Evolutionary conservation across 1,139 yeast genomes (phyloP).

Genomic region (Diutina siamensis): DNA sequence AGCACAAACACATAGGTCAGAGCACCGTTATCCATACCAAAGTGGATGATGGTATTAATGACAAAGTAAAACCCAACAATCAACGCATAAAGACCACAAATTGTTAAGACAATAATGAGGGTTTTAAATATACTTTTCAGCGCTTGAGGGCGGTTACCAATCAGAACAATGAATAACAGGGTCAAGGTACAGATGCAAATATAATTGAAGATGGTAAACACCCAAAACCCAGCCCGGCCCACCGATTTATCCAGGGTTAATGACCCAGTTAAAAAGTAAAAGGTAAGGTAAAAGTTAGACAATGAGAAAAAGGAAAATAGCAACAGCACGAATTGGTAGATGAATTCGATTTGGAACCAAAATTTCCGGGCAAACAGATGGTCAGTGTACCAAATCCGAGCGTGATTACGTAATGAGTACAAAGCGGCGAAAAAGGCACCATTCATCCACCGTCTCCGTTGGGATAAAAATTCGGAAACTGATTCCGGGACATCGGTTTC

Average conservation of each 20-base stretch:
- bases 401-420: slow-evolving; percentile 70
- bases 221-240: slow-evolving; percentile 64
- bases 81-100: slow-evolving; percentile 75
- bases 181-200: slow-evolving; percentile 70
- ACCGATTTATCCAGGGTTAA: slow-evolving; percentile 41
- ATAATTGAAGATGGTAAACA: slow-evolving; percentile 78
- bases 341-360: slow-evolving; percentile 71
- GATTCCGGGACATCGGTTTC: slow-evolving; percentile 96
- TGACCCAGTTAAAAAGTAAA: slow-evolving; percentile 88
- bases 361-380: slow-evolving; percentile 70
- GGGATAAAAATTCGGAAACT: slow-evolving; percentile 82
- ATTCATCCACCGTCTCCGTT: slow-evolving; percentile 95
- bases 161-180: slow-evolving; percentile 77
- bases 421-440: slow-evolving; percentile 97
- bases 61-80: slow-evolving; percentile 79
- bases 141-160: slow-evolving; percentile 96
- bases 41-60: slow-evolving; percentile 34
- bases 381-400: slow-evolving; percentile 76
- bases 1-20: slow-evolving; percentile 52
- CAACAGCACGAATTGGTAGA: slow-evolving; percentile 67
- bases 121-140: slow-evolving; percentile 56
- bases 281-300: slow-evolving; percentile 82
- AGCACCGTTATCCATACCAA: slow-evolving; percentile 24
- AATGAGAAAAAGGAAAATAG: slow-evolving; percentile 82
- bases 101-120: slow-evolving; percentile 58